These are phyloP conservation scores for Modicella reniformis DNA, from an alignment of 371 early-diverging fungal genomes.

Conservation along the genomic window DNA sequence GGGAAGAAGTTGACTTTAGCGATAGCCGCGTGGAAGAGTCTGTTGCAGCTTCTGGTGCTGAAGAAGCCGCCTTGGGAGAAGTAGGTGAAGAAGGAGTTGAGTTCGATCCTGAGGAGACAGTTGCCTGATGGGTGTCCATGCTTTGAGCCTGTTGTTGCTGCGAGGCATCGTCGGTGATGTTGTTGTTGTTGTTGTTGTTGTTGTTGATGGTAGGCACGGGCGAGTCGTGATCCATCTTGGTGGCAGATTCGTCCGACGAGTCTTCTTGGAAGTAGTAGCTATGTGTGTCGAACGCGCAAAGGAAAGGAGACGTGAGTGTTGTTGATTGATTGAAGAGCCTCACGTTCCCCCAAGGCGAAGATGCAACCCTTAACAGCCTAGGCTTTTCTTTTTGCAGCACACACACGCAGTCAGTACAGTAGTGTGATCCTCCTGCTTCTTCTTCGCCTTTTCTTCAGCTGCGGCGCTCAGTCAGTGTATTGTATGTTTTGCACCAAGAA, in stretches of 20 bases:
- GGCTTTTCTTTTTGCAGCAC: too few relatives aligned
- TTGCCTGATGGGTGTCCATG: background rate
- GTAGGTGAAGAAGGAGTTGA: background rate
- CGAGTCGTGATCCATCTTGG: conserved; percentile 9
- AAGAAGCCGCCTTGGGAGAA: background rate
- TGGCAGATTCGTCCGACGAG: conserved; percentile 41
- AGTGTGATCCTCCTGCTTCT: too few relatives aligned
- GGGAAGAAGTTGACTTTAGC: background rate
- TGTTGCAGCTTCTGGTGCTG: background rate
- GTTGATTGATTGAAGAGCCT: too few relatives aligned
- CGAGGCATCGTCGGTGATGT: conserved; percentile 3
- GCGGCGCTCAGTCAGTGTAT: too few relatives aligned
- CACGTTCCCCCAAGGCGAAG: too few relatives aligned
- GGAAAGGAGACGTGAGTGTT: background rate
- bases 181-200: background rate
- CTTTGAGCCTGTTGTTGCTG: background rate
- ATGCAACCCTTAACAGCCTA: too few relatives aligned
- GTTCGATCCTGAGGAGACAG: background rate
- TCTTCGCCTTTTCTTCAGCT: too few relatives aligned
- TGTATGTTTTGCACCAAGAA: too few relatives aligned
- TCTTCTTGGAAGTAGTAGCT: conserved; percentile 52
- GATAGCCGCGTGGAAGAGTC: background rate
- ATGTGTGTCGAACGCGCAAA: background rate
- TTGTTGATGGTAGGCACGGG: background rate
- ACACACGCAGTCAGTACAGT: too few relatives aligned